Evolutionary conservation across 371 early-diverging fungal genomes (phyloP).

Genomic region (Smittium culicis): DNA sequence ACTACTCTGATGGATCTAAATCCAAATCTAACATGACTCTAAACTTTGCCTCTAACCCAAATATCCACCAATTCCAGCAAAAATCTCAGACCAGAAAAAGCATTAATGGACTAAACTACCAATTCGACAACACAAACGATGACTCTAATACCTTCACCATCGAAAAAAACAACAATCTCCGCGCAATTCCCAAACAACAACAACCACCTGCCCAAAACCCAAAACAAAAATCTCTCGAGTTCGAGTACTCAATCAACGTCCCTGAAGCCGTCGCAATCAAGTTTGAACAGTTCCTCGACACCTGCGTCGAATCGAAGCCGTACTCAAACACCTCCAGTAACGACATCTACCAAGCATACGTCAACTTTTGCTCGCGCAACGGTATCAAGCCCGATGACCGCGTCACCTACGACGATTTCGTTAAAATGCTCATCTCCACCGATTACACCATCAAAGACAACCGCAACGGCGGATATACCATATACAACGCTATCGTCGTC

Average conservation of each 20-base stretch:
- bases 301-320: constrained; percentile 33
- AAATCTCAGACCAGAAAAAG: background rate
- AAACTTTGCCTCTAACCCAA: background rate
- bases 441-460: constrained; percentile 33
- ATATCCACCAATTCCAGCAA: background rate
- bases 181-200: too few species aligned
- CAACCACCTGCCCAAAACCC: background rate
- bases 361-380: constrained; percentile 29
- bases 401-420: constrained; percentile 28
- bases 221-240: background rate
- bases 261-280: background rate
- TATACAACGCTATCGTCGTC: background rate
- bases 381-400: constrained; percentile 23
- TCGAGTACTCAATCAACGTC: background rate
- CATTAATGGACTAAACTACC: too few species aligned
- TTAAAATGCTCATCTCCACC: constrained; percentile 24
- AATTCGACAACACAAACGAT: background rate
- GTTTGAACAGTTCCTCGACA: constrained; percentile 30
- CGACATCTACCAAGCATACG: constrained; percentile 22
- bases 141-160: background rate
- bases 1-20: background rate
- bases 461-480: constrained; percentile 16
- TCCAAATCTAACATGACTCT: background rate
- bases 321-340: constrained; percentile 22
- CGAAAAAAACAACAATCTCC: too few species aligned